Conservation (phyloP, 495 filamentous ascomycete genomes). For the Trichoderma reesei region DNA sequence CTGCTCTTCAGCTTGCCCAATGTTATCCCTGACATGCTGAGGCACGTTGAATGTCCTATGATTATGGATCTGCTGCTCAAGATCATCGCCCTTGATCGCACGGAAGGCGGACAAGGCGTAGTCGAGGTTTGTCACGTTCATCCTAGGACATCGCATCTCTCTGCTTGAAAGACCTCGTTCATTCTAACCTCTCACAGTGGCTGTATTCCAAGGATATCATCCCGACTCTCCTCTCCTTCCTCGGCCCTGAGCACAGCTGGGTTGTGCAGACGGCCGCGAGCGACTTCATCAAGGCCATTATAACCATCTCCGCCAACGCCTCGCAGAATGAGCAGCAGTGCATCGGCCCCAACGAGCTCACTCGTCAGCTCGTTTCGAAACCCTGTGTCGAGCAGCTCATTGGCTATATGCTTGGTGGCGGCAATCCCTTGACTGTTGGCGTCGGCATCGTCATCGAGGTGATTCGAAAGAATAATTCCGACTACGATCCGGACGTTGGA, state of each 20-base stretch:
- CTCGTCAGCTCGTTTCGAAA: slow-evolving; percentile 87
- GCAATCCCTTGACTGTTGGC: slow-evolving; percentile 90
- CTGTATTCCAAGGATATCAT: slow-evolving; percentile 86
- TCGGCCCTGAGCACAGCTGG: slow-evolving; percentile 69
- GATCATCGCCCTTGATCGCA: slow-evolving; percentile 93
- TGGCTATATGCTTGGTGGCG: slow-evolving; percentile 82
- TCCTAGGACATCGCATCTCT: neutral
- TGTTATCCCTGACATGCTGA: slow-evolving; percentile 73
- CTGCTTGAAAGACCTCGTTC: neutral
- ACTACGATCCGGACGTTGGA: slow-evolving; percentile 89
- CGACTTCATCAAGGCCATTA: slow-evolving; percentile 97
- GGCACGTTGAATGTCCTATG: slow-evolving; percentile 96
- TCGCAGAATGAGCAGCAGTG: slow-evolving; percentile 96
- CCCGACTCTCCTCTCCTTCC: slow-evolving; percentile 74
- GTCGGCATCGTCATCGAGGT: slow-evolving; percentile 98
- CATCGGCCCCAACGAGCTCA: slow-evolving; percentile 95
- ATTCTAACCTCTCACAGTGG: slow-evolving; percentile 53
- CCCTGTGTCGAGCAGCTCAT: slow-evolving; percentile 74
- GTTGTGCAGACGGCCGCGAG: slow-evolving; percentile 94
- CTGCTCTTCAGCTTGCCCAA: slow-evolving; percentile 75
- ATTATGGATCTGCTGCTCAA: slow-evolving; percentile 97
- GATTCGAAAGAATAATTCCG: slow-evolving; percentile 98
- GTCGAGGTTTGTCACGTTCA: slow-evolving; percentile 65
- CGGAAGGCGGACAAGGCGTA: slow-evolving; percentile 81
- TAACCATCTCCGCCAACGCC: slow-evolving; percentile 96